phyloP scores from a whole-genome alignment of 345 rosid species.

The Alliaria petiolata region DNA sequence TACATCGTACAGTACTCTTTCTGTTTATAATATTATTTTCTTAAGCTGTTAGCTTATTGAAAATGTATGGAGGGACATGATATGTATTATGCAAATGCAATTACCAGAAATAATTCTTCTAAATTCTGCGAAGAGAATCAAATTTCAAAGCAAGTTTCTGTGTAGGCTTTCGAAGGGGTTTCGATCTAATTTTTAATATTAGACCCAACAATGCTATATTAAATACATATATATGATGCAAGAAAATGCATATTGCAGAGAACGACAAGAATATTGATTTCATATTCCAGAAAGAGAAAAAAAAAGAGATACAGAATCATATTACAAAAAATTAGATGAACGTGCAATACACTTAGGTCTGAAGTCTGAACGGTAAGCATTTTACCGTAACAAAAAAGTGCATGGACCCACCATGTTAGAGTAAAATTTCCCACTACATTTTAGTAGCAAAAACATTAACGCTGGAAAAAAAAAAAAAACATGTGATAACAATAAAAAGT shows the following conservation, averaged over 20 bases:
- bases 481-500: no score
- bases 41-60: background rate
- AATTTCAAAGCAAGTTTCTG: background rate
- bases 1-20: background rate
- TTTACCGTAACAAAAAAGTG: no score
- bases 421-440: no score
- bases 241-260: conserved; percentile 1
- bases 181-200: background rate
- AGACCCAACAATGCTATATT: background rate
- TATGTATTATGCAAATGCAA: no score
- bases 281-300: background rate
- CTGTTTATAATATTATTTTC: background rate
- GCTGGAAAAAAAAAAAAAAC: no score
- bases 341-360: conserved; percentile 27
- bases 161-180: background rate
- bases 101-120: no score
- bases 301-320: background rate
- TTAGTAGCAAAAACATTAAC: no score
- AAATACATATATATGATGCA: background rate
- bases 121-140: conserved; percentile 12
- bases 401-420: no score
- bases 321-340: background rate
- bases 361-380: no score
- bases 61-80: background rate
- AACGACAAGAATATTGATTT: background rate